Base-by-base conservation (phyloP, 306 rosid genomes). In the Cicer chorassanicum region DNA sequence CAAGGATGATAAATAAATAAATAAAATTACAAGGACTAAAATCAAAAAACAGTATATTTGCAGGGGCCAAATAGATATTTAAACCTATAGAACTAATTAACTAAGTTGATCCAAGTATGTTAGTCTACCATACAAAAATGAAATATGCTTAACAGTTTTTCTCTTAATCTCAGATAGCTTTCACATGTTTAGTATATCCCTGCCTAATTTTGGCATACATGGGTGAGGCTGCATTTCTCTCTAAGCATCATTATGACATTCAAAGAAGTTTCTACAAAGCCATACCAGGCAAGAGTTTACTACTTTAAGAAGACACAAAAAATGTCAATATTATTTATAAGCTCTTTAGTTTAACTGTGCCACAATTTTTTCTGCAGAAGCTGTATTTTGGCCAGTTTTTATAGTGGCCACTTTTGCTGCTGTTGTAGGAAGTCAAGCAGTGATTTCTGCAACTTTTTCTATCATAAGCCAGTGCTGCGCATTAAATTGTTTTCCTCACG, bases 211-310 rank as follows among this genome's bases (percentile, higher is more conserved):
- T 89, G 84, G 96, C 96, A 63, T 92, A 92, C 48, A 88, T 89
- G 96, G 97, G 97, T 24, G 92, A 92, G 82, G 97, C 97, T 75
- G 97, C 97, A 40, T 92, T 86, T 82, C 86, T 89, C 70, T 89
- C 93, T 2, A 81, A 80, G 6, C 78, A 92, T 83, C 93, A 92
- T 80, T 76, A 83, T 46, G 79, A 82, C 66, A 81, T 36, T 75
- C 84, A 79, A 46, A 70, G 75, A 15, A 83, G 96, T 74, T 92
- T 92, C 83, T 89, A 92, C 66, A 80, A 59, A 73, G 79, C 83
- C 70, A 80, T 80, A 73, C 83, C 83, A 67, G 83, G 83, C 49
- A 74, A 73, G 83, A 59, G 73, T 14, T 59, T 49, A 49, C 75
- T 49, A 49, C 75, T 46, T 56, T 5, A 13, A 14, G 13, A 57